Evolutionary conservation across 208 protist genomes (phyloP).

Genomic region (Leishmania major): DNA sequence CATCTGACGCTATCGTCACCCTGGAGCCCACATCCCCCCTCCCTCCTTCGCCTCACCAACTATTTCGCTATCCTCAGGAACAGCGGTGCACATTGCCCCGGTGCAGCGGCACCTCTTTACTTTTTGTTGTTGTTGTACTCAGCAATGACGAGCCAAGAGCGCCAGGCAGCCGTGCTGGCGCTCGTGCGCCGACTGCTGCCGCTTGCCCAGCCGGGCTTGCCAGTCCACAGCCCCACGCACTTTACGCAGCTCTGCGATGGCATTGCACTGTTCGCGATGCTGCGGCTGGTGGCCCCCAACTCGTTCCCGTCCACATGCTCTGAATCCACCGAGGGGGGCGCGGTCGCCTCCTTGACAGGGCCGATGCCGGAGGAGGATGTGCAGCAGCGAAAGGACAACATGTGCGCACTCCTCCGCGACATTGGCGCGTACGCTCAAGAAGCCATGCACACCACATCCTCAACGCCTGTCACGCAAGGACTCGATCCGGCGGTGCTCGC

Average conservation of each 20-base stretch:
- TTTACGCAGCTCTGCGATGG: constrained; percentile 51
- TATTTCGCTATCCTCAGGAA: background rate
- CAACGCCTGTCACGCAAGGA: constrained; percentile 29
- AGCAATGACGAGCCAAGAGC: constrained; percentile 4
- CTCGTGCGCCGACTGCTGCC: constrained; percentile 31
- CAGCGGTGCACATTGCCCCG: background rate
- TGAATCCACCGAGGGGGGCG: constrained; percentile 9
- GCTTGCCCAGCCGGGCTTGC: constrained; percentile 7
- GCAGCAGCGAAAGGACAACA: constrained; percentile 42
- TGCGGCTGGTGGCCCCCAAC: constrained; percentile 39
- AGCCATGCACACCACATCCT: constrained; percentile 28
- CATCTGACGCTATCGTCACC: background rate
- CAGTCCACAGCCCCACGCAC: constrained; percentile 13
- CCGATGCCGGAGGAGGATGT: constrained; percentile 6
- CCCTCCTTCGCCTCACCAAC: background rate
- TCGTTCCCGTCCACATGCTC: constrained; percentile 39
- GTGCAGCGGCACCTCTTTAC: background rate
- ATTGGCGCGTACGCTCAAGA: constrained; percentile 50
- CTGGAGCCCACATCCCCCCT: background rate
- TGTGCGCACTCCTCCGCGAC: constrained; percentile 41
- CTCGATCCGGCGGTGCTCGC: constrained; percentile 30
- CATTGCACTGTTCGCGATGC: constrained; percentile 40
- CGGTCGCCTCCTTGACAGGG: constrained; percentile 4
- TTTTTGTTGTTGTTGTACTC: background rate
- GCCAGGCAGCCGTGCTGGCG: constrained; percentile 30